Base-by-base conservation (phyloP, 305 asterid species). In the Caryopteris hybrid region DNA sequence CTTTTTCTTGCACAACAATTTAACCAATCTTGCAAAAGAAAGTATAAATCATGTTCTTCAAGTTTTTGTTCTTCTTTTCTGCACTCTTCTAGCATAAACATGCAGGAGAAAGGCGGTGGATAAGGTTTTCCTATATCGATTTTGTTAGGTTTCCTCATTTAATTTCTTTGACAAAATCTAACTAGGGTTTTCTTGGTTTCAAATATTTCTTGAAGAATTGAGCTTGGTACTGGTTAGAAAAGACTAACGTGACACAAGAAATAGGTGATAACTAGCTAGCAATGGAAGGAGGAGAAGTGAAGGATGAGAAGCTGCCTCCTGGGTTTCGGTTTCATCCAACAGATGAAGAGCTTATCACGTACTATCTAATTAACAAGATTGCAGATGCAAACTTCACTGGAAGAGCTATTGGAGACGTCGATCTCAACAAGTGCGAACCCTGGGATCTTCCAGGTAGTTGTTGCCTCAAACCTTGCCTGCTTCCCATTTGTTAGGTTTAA, bases 391-490 rank as follows among this genome's bases (percentile, higher is more conserved):
- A 14, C 46, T 93, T 93, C 83, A 81, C 89, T 2, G 88, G 85
- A 61, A 83, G 90, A 78, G 99, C 99, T 22, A 77, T 93, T 38
- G 94, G 80, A 61, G 99, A 91, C 25, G 99, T 91, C 4, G 97
- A 91, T 84, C 96, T 93, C 72, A 93, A 93, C 79, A 93, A 93
- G 76, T 87, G 86, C 18, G 99, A 93, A 83, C 99, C 99, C 1
- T 93, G 99, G 97, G 97, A 93, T 85, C 97, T 93, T 79, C 96
- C 99, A 76, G 96, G 99, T 90, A 76, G 8, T 33, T 56, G n/a
- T 67, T 2, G 23, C 36, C 22, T 53, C 38, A 21, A 41, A 22
- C n/a, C 20, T 27, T 18, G 39, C 22, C n/a, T 42, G 17, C 42
- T 23, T 41, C 12, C 12, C 25, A 20, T 57, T 8, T 11, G 34